phyloP scores from a whole-genome alignment of 179 eudicot species.

The Beta corolliflora region DNA sequence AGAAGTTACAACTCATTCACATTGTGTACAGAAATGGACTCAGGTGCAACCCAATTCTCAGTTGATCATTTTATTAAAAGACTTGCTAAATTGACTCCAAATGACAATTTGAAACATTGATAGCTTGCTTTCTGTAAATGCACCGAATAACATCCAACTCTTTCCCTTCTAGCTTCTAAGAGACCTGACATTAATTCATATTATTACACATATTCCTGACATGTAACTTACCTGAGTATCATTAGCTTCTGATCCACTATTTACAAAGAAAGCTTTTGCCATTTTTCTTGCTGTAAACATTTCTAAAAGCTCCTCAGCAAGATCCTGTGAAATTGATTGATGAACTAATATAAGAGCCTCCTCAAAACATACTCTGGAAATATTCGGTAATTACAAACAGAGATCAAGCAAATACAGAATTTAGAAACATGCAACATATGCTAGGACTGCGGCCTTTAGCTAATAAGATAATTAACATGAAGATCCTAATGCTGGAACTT shows the following conservation, averaged over 20 bases:
- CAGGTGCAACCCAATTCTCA: slow-evolving; percentile 1
- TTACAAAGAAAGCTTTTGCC: slow-evolving; percentile 86
- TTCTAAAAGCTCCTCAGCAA: slow-evolving; percentile 74
- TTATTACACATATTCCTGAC: background rate
- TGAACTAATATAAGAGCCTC: slow-evolving; percentile 8
- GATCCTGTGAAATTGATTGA: slow-evolving; percentile 55
- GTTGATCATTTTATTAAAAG: background rate
- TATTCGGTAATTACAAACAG: background rate
- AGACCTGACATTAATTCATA: background rate
- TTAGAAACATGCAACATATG: background rate
- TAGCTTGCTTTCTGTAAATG: background rate
- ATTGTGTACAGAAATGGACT: background rate
- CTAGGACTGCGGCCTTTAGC: background rate
- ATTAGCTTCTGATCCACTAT: slow-evolving; percentile 98
- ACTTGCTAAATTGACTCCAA: no score
- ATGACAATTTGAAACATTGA: background rate
- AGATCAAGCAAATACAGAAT: slow-evolving; percentile 7
- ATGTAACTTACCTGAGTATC: slow-evolving; percentile 73
- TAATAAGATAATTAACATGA: background rate
- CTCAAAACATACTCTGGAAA: background rate
- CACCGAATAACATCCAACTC: no score
- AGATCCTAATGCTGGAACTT: background rate
- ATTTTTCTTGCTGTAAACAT: slow-evolving; percentile 77
- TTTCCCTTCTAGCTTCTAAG: background rate
- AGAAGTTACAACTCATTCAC: background rate